Percentiles rank a stretch among this genome's conserved stretches.
These are phyloP conservation scores for Neurospora africana DNA, from an alignment of 495 filamentous ascomycete species.

Conservation along the genomic window DNA sequence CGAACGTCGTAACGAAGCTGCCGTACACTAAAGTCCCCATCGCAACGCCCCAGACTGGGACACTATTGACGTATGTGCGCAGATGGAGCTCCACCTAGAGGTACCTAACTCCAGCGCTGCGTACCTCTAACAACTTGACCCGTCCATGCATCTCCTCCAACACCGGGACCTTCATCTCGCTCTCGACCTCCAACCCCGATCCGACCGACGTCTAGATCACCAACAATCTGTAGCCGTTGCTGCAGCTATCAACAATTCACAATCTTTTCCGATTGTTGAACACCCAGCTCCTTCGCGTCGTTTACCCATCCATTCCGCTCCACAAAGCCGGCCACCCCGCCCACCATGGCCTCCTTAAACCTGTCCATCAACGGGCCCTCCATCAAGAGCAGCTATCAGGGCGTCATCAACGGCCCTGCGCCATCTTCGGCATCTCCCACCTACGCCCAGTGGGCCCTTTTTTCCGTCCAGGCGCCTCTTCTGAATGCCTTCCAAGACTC, in stretches of 20 bases:
- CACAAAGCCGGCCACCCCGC: neutral
- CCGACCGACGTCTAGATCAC: neutral
- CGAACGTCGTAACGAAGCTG: neutral
- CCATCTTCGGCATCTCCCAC: slow-evolving; percentile 49
- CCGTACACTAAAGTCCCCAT: neutral
- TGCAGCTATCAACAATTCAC: neutral
- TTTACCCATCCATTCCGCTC: neutral
- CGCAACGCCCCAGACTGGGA: neutral
- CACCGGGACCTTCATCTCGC: neutral
- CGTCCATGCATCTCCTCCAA: neutral
- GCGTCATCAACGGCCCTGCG: slow-evolving; percentile 63
- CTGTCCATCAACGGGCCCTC: slow-evolving; percentile 81
- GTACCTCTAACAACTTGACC: neutral
- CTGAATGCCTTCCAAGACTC: slow-evolving; percentile 83
- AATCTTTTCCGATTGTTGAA: neutral
- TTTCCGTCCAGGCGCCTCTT: slow-evolving; percentile 81
- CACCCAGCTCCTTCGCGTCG: neutral
- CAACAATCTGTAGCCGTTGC: slow-evolving; percentile 1
- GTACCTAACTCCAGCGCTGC: neutral
- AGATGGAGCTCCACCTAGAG: neutral
- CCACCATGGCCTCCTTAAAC: slow-evolving; percentile 81
- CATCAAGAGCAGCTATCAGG: slow-evolving; percentile 85
- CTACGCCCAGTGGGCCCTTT: slow-evolving; percentile 73
- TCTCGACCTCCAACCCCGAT: neutral
- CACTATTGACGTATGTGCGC: neutral